These are phyloP conservation scores for Nymphaea colorata DNA, from an alignment of 164 flowering plant genomes.

Conservation along the genomic window DNA sequence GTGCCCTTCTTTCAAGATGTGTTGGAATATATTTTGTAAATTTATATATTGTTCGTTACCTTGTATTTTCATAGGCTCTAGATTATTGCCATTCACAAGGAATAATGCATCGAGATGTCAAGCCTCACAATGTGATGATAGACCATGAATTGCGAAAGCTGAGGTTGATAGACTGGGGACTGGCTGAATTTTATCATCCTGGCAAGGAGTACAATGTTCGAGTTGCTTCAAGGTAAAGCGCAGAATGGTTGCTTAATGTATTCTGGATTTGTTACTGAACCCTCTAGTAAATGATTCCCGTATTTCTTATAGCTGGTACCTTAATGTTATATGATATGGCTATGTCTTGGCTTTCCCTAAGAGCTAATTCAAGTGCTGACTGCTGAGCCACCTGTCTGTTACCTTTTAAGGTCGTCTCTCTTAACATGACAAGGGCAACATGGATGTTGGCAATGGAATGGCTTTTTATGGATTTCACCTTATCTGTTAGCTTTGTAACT, in stretches of 20 bases:
- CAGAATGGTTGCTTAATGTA: not conserved
- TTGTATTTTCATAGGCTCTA: slow-evolving; percentile 32
- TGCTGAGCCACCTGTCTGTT: no score
- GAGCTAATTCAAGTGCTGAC: no score
- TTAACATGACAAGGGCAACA: no score
- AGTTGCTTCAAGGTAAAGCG: slow-evolving; percentile 58
- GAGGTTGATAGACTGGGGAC: slow-evolving; percentile 75
- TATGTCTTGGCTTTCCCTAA: no score
- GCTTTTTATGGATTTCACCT: no score
- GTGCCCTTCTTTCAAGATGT: no score
- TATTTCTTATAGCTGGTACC: not conserved
- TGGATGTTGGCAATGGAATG: no score
- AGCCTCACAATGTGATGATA: slow-evolving; percentile 82
- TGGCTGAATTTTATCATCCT: slow-evolving; percentile 74
- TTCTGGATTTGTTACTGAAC: not conserved
- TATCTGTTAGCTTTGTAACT: no score
- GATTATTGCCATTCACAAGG: slow-evolving; percentile 81
- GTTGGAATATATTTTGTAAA: no score
- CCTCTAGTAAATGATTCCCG: not conserved
- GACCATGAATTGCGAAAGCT: slow-evolving; percentile 66
- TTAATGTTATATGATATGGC: not conserved
- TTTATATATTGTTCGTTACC: not conserved
- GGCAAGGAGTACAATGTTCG: slow-evolving; percentile 75
- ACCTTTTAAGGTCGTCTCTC: no score
- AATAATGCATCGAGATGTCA: slow-evolving; percentile 78